Evolutionary conservation across 441 rosid species (phyloP).

Genomic region (Kokia cookei): DNA sequence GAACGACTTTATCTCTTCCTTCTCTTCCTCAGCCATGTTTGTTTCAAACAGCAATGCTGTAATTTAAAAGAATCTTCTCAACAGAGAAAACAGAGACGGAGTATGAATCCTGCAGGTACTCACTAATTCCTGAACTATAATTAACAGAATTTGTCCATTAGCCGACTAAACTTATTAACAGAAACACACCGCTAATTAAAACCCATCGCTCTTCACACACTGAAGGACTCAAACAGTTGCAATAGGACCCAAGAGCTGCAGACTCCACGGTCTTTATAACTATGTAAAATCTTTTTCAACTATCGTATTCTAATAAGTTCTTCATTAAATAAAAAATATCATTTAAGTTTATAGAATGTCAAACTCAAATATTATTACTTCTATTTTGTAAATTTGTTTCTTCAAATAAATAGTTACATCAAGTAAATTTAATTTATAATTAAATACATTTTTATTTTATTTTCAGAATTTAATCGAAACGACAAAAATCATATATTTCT

Average conservation of each 20-base stretch:
- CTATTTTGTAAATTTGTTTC: too few relatives aligned
- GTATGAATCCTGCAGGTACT: not conserved
- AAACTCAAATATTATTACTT: too few relatives aligned
- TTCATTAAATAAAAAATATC: too few relatives aligned
- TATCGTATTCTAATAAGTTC: too few relatives aligned
- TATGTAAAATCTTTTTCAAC: not conserved
- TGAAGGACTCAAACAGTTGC: conserved; percentile 20
- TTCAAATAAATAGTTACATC: too few relatives aligned
- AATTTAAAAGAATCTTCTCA: too few relatives aligned
- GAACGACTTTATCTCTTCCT: conserved; percentile 53
- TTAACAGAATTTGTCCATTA: conserved; percentile 4
- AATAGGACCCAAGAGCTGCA: conserved; percentile 19
- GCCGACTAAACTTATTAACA: conserved; percentile 15
- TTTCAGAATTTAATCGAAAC: too few relatives aligned
- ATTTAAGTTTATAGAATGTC: too few relatives aligned
- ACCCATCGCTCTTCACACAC: not conserved
- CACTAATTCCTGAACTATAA: not conserved
- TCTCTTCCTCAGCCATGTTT: conserved; percentile 13
- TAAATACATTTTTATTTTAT: too few relatives aligned
- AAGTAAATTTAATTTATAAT: too few relatives aligned
- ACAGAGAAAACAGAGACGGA: too few relatives aligned
- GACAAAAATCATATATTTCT: too few relatives aligned
- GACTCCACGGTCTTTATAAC: conserved; percentile 48
- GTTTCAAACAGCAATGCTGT: not conserved
- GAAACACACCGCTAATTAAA: conserved; percentile 4